These are phyloP conservation scores for Aciculosporium take DNA, from an alignment of 2,329 filamentous ascomycete genomes.

Conservation along the genomic window DNA sequence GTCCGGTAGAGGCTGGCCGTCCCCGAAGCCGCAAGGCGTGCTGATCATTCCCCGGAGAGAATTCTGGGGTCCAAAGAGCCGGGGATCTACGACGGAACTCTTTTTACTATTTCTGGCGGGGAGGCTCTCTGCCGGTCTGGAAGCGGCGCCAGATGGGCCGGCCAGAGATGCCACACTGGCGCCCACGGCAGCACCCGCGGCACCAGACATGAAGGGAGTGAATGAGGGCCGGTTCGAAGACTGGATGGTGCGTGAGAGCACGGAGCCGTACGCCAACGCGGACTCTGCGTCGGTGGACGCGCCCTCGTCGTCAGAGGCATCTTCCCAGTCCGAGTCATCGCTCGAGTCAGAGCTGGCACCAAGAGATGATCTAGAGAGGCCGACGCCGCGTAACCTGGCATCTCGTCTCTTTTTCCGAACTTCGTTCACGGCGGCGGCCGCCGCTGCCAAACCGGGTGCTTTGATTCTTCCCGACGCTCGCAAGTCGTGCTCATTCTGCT, in stretches of 20 bases:
- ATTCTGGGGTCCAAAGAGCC: conserved; percentile 45
- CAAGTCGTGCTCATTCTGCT: conserved; percentile 36
- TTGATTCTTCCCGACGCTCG: conserved; percentile 22
- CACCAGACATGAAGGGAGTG: conserved; percentile 9
- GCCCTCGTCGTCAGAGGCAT: conserved; percentile 33
- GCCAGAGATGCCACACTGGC: conserved; percentile 8
- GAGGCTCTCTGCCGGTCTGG: conserved; percentile 3
- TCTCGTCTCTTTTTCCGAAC: conserved; percentile 26
- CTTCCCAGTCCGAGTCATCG: conserved; percentile 43
- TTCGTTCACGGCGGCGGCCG: conserved; percentile 26
- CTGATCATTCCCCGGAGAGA: conserved; percentile 41
- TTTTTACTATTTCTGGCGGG: conserved; percentile 19
- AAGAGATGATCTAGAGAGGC: conserved; percentile 24
- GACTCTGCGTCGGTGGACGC: conserved; percentile 24
- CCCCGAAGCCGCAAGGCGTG: conserved; percentile 37
- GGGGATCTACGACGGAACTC: conserved; percentile 41
- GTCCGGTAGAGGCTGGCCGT: conserved; percentile 20
- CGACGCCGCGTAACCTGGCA: conserved; percentile 22
- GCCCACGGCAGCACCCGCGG: conserved; percentile 21
- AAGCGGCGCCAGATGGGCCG: conserved; percentile 1
- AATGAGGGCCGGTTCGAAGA: conserved; percentile 5
- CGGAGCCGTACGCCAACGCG: conserved; percentile 22
- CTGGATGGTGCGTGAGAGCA: conserved; percentile 13
- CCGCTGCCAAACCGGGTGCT: conserved; percentile 18
- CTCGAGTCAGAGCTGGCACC: conserved; percentile 18